phyloP scores from a whole-genome alignment of 116 monocot genomes.

The Phalaenopsis hybrid region DNA sequence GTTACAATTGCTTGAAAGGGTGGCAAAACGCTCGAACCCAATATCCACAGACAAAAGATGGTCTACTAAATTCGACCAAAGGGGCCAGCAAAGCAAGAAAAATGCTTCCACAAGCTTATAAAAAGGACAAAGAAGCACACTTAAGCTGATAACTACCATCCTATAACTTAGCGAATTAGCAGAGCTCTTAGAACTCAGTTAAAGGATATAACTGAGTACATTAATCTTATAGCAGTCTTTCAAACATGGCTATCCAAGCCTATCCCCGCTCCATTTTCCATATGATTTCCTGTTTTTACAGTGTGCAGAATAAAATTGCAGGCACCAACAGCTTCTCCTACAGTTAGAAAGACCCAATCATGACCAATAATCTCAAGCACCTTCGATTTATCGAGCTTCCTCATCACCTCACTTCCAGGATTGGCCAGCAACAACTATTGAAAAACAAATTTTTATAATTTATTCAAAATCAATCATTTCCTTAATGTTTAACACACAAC shows the following conservation, averaged over 20 bases:
- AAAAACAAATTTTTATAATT: neutral
- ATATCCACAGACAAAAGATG: neutral
- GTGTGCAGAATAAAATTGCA: conserved; percentile 62
- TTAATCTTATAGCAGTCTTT: conserved; percentile 1
- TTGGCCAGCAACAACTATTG: conserved; percentile 77
- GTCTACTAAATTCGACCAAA: too few species aligned
- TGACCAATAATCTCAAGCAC: conserved; percentile 54
- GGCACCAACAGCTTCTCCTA: conserved; percentile 67
- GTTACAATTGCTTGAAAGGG: neutral
- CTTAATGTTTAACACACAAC: neutral
- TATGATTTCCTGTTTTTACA: conserved; percentile 21
- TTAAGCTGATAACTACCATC: neutral
- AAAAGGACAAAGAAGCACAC: neutral
- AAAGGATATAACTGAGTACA: neutral
- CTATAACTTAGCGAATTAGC: neutral
- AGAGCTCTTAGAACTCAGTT: neutral
- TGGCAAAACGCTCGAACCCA: neutral
- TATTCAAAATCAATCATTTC: neutral
- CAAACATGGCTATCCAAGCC: conserved; percentile 27
- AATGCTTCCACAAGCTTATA: neutral
- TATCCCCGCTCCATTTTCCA: neutral
- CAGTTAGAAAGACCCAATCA: conserved; percentile 84
- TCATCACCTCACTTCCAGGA: conserved; percentile 91
- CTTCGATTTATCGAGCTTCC: conserved; percentile 78
- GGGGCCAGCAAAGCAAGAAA: neutral